These are phyloP conservation scores for Fusarium multiceps DNA, from an alignment of 2,329 filamentous ascomycete genomes.

Conservation along the genomic window DNA sequence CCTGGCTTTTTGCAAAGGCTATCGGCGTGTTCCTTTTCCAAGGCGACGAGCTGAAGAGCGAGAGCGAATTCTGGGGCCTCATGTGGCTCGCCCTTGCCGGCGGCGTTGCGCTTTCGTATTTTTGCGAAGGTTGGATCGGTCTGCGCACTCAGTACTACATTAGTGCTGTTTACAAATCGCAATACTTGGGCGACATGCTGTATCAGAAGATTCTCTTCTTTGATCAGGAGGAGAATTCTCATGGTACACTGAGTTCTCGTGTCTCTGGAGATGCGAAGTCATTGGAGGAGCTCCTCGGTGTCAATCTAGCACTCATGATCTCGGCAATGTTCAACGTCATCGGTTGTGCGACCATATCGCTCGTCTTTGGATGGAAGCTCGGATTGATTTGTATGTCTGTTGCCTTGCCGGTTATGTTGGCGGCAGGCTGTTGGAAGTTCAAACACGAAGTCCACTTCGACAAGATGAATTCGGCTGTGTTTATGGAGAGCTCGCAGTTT, in stretches of 20 bases:
- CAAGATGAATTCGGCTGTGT: conserved; percentile 66
- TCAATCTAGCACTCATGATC: conserved; percentile 48
- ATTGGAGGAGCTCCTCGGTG: conserved; percentile 49
- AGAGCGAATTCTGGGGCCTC: conserved; percentile 47
- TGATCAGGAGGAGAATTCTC: conserved; percentile 47
- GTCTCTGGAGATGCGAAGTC: conserved; percentile 48
- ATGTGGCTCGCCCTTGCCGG: conserved; percentile 49
- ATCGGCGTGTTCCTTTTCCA: conserved; percentile 43
- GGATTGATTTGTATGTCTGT: conserved; percentile 52
- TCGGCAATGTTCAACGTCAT: conserved; percentile 47
- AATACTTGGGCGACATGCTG: conserved; percentile 48
- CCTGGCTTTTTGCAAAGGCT: conserved; percentile 48
- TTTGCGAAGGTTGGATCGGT: conserved; percentile 40
- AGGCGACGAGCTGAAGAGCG: conserved; percentile 44
- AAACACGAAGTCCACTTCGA: conserved; percentile 66
- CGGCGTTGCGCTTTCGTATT: conserved; percentile 46
- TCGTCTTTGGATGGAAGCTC: conserved; percentile 54
- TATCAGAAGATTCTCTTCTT: conserved; percentile 47
- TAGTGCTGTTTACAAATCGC: conserved; percentile 41
- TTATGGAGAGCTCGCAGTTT: conserved; percentile 70
- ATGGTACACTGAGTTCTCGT: conserved; percentile 44
- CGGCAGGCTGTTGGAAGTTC: conserved; percentile 53
- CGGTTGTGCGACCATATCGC: conserved; percentile 47
- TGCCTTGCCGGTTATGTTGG: conserved; percentile 50
- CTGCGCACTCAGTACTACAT: conserved; percentile 23